These are phyloP conservation scores for Colletotrichum orchidophilum DNA, from an alignment of 2,329 filamentous ascomycete genomes.

Conservation along the genomic window DNA sequence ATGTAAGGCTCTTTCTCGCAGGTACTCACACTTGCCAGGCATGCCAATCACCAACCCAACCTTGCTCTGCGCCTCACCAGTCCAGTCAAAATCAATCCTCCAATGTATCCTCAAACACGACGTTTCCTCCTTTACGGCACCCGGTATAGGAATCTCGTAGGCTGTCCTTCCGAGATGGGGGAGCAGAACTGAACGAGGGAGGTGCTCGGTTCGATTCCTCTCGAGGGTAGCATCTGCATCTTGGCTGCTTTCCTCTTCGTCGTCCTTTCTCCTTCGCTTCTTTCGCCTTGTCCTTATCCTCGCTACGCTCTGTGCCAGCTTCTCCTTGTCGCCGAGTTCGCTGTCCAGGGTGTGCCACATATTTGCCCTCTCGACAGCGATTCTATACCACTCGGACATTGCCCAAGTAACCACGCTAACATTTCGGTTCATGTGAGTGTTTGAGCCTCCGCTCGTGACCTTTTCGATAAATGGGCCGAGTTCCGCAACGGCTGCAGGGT, in stretches of 20 bases:
- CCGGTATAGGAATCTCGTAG: slow-evolving; percentile 54
- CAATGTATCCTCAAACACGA: slow-evolving; percentile 66
- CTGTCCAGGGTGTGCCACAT: slow-evolving; percentile 67
- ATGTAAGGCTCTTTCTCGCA: neutral
- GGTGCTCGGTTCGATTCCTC: neutral
- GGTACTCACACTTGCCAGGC: slow-evolving; percentile 70
- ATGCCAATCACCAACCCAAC: slow-evolving; percentile 64
- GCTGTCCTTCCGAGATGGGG: slow-evolving; percentile 63
- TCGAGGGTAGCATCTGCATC: slow-evolving; percentile 34
- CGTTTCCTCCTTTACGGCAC: slow-evolving; percentile 43
- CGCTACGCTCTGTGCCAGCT: slow-evolving; percentile 41
- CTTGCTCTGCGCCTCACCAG: slow-evolving; percentile 72
- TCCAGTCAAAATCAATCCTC: slow-evolving; percentile 76
- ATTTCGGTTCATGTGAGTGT: slow-evolving; percentile 62
- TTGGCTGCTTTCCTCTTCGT: slow-evolving; percentile 32
- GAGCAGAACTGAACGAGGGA: slow-evolving; percentile 56
- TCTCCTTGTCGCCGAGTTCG: slow-evolving; percentile 52
- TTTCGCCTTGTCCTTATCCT: slow-evolving; percentile 40
- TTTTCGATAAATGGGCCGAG: slow-evolving; percentile 62
- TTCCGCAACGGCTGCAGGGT: slow-evolving; percentile 67
- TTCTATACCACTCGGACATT: slow-evolving; percentile 73
- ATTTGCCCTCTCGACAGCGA: slow-evolving; percentile 67
- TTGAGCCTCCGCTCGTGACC: slow-evolving; percentile 48
- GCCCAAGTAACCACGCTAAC: slow-evolving; percentile 71
- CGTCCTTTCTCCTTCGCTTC: slow-evolving; percentile 36